Evolutionary conservation across 192 early-diverging fungal species (phyloP), one percentile per base, ranked within the genome.

Genomic region (Coemansia sp.): DNA sequence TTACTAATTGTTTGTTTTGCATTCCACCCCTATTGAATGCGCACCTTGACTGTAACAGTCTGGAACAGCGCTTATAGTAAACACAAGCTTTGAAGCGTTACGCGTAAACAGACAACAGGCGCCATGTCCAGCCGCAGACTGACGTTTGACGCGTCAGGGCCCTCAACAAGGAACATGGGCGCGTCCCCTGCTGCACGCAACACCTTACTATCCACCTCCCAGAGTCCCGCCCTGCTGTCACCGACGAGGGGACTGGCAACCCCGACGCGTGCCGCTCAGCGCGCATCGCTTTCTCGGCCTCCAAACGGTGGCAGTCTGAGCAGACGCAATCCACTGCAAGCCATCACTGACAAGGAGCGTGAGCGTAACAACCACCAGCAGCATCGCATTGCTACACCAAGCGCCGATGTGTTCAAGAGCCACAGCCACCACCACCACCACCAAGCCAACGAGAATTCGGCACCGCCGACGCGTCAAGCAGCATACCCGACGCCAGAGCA

Each of bases 81-180:
- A 48, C 23, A 25, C 15, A 48, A 25, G 8, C n/a, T n/a, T 15
- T 23, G 45, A 48, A 48, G 19, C 22, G 45, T 25, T 48, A 48
- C 45, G 45, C 45, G 15, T 25, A 25, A 48, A 11, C 20, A 6
- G n/a, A 25, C 22, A 25, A 25, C 22, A 9, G 9, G 22, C 6
- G 25, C 20, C 33, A 78, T 78, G 75, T 60, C 75, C 7, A 78
- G 75, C 55, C 75, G 75, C 37, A 78, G 56, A 62, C 44, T 78
- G 47, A 78, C 70, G 6, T 78, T 78, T 65, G 66, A 78, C 75
- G 69, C 69, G 75, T 68, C 75, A 13, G 59, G 62, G 44, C 70
- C 75, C n/a, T 62, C 60, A 9, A 28, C 60, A 36, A 52, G 74
- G 38, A 62, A 67, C 45, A 50, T 70, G 27, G 74, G 74, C 63